Conservation (phyloP, 176 grass and related monocot genomes). For the Melocanna baccifera region DNA sequence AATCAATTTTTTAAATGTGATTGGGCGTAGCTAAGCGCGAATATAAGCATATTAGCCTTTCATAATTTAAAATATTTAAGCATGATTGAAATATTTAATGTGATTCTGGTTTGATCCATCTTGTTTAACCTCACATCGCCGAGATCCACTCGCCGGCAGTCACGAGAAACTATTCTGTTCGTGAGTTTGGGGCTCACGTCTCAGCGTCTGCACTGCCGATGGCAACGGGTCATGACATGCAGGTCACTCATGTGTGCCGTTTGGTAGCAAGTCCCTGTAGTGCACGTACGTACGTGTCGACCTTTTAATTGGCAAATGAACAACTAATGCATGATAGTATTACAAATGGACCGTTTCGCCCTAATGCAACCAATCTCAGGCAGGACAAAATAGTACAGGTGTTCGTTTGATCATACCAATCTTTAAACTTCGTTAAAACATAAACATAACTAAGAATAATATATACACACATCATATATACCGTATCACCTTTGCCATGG, state of each 20-base stretch:
- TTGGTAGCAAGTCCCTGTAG: slow-evolving; percentile 42
- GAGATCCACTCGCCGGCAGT: too few relatives aligned
- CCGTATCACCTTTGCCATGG: too few relatives aligned
- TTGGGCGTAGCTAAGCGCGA: not conserved
- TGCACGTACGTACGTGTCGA: slow-evolving; percentile 29
- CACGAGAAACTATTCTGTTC: too few relatives aligned
- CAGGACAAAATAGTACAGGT: slow-evolving; percentile 21
- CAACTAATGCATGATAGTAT: slow-evolving; percentile 4
- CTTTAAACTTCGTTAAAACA: not conserved
- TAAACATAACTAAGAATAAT: not conserved
- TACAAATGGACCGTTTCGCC: slow-evolving; percentile 21
- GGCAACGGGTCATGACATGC: not conserved
- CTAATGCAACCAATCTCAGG: slow-evolving; percentile 27
- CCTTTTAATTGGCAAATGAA: slow-evolving; percentile 18
- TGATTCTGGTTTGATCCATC: too few relatives aligned
- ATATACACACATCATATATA: too few relatives aligned
- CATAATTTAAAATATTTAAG: too few relatives aligned
- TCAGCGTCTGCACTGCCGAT: too few relatives aligned
- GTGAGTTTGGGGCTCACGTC: too few relatives aligned
- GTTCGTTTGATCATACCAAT: not conserved
- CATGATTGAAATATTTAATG: too few relatives aligned
- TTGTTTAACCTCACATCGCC: too few relatives aligned
- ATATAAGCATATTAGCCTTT: not conserved
- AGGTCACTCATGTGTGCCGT: not conserved
- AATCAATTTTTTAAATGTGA: not conserved